Base-by-base conservation (phyloP, 768 basidiomycete species). In the Lentinula boryana region DNA sequence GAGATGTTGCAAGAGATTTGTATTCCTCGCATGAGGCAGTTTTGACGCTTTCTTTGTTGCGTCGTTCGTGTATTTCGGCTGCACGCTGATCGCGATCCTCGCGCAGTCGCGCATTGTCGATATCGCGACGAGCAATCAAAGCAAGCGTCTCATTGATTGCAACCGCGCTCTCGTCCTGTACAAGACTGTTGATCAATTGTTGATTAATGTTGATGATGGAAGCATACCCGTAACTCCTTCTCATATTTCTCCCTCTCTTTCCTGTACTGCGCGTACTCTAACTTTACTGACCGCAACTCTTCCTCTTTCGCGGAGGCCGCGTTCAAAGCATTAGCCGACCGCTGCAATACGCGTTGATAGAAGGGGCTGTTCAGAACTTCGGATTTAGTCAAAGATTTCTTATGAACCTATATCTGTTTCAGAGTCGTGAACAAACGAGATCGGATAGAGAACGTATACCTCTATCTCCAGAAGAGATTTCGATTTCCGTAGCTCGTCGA, bases 21-120 rank as follows among this genome's bases (percentile, higher is more conserved):
- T 85, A 78, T 69, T 95, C 88, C 56, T 87, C 80, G 8, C 81
- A 66, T 10, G 86, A 84, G 7, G 82, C 75, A 35, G 80, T 65
- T 69, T 85, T 89, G 53, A 82, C 74, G 52, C 68, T 67, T 35
- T 91, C 89, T 65, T 82, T 84, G 27, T 83, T 80, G 68, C 82
- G 86, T 60, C 87, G 82, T 67, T 95, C 93, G 36, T 77, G 70
- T 32, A 90, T 65, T 64, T 93, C 91, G 3, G 85, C 82, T 7
- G 70, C 68, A 49, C 77, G 77, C 63, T 88, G 86, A 64, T 93
- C 90, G 6, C 91, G 84, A 63, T 85, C 80, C 56, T 88, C 87
- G 21, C 91, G 84, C 18, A 93, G 76, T 35, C 91, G 84, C 18
- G 78, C 71, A 65, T 83, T 84, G 57, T 93, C 90, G 2, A 75